These are phyloP conservation scores for Delphinella strobiligena DNA, from an alignment of 2,329 filamentous ascomycete genomes.

Conservation along the genomic window DNA sequence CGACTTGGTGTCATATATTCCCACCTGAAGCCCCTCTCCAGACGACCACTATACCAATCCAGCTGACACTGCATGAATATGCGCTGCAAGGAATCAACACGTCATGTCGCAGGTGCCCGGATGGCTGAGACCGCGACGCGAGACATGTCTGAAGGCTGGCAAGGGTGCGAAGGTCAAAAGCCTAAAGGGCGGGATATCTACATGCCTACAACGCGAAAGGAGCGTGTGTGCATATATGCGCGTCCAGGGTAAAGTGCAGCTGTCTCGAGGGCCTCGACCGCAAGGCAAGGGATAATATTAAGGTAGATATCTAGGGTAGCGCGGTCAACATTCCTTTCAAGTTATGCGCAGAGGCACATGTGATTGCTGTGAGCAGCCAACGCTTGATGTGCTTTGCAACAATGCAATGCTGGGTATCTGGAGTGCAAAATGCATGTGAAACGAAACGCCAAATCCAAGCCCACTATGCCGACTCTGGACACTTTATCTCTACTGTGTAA, in stretches of 20 bases:
- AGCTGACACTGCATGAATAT: not conserved
- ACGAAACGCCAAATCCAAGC: not conserved
- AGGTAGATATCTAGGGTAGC: too few species aligned
- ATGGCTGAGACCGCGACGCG: too few species aligned
- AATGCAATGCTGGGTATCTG: not conserved
- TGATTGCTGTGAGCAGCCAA: not conserved
- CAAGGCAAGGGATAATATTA: too few species aligned
- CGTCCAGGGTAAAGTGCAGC: too few species aligned
- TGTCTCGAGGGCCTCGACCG: too few species aligned
- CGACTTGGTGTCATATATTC: not conserved
- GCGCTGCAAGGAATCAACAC: not conserved
- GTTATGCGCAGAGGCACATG: too few species aligned
- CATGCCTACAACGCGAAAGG: not conserved
- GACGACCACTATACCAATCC: not conserved
- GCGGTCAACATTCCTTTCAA: not conserved
- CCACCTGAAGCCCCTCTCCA: not conserved
- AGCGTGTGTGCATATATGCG: too few species aligned
- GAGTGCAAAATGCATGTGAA: not conserved
- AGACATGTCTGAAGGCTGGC: not conserved
- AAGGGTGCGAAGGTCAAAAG: not conserved
- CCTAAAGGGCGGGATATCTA: not conserved
- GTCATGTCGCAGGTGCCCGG: too few species aligned
- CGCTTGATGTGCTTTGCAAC: not conserved
- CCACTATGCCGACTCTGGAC: not conserved
- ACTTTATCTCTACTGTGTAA: not conserved